phyloP scores from a whole-genome alignment of 345 rosid genomes.

The Gossypium anomalum region DNA sequence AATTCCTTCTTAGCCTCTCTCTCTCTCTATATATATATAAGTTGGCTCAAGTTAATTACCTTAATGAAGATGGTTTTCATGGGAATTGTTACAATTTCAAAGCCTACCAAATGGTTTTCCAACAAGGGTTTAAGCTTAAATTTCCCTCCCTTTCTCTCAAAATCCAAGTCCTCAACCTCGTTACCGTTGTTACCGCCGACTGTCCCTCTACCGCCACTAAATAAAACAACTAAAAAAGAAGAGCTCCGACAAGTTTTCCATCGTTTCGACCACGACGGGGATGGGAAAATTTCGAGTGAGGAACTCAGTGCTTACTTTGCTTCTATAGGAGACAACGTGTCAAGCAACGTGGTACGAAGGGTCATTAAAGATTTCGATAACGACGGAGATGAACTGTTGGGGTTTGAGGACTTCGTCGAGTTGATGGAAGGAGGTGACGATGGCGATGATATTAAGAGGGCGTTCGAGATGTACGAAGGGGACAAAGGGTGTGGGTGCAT shows the following conservation, averaged over 20 bases:
- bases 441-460: constrained; percentile 57
- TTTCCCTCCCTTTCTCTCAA: background rate
- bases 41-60: too few relatives aligned
- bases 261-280: constrained; percentile 62
- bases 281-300: constrained; percentile 65
- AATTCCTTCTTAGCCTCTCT: background rate
- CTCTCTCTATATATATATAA: too few relatives aligned
- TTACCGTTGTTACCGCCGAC: background rate
- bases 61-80: background rate
- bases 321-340: constrained; percentile 68
- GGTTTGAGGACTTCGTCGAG: constrained; percentile 58
- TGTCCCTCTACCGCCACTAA: background rate
- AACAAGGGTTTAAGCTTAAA: constrained; percentile 4
- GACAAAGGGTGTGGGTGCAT: constrained; percentile 78
- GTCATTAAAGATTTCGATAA: constrained; percentile 56
- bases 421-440: constrained; percentile 42
- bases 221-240: constrained; percentile 17
- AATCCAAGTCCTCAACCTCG: background rate
- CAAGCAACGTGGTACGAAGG: constrained; percentile 48
- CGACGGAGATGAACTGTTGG: constrained; percentile 63
- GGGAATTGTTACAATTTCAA: background rate
- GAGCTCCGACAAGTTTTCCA: constrained; percentile 58
- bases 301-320: constrained; percentile 67
- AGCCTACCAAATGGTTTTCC: constrained; percentile 13
- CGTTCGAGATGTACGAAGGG: constrained; percentile 83